These are phyloP conservation scores for Kalaharituber pfeilii DNA, from an alignment of 2,329 filamentous ascomycete species.

Conservation along the genomic window DNA sequence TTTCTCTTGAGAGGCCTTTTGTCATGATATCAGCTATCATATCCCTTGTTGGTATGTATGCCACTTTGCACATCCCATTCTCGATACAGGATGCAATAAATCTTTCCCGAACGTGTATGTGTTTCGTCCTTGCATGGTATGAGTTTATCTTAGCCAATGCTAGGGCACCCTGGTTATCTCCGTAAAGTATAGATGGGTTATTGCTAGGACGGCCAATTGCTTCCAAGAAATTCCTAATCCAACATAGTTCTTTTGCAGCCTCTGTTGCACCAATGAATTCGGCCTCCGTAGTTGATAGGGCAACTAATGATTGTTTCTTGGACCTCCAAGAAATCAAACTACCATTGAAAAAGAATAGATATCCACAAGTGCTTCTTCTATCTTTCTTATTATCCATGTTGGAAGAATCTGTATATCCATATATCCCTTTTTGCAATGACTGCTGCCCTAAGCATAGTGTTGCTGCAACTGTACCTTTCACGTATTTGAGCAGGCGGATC, in stretches of 20 bases:
- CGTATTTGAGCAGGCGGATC: background rate
- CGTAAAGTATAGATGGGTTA: background rate
- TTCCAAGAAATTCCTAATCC: background rate
- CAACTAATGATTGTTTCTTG: background rate
- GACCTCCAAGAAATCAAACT: background rate
- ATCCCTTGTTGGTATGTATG: too few species aligned
- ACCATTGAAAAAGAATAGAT: background rate
- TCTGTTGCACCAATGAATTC: background rate
- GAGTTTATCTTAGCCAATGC: too few species aligned
- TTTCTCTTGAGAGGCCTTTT: too few species aligned
- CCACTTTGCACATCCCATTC: too few species aligned
- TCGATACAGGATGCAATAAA: too few species aligned
- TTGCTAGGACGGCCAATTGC: too few species aligned
- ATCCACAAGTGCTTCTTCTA: background rate
- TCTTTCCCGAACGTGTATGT: too few species aligned
- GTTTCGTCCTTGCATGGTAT: too few species aligned
- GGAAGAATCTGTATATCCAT: background rate
- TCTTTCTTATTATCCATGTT: background rate
- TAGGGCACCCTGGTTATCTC: background rate
- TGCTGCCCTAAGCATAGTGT: background rate
- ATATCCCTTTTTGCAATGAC: background rate
- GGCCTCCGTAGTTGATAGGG: background rate
- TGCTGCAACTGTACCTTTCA: background rate
- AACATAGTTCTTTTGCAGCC: background rate
- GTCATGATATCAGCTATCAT: too few species aligned